Conservation (phyloP, 1,284 basidiomycete genomes). For the Cystobasidium slooffiae region DNA sequence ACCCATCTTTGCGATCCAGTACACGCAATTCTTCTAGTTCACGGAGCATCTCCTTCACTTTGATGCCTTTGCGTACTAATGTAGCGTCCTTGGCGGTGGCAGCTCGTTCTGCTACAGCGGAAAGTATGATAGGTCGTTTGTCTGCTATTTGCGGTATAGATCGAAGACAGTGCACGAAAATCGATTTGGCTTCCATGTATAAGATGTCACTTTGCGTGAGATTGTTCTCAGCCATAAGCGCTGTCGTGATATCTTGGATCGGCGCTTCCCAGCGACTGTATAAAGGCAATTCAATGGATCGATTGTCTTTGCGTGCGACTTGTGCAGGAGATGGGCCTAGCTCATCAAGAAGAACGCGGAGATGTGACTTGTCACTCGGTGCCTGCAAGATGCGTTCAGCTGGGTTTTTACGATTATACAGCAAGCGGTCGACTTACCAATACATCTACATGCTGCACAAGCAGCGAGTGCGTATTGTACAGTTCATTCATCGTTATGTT, state of each 20-base stretch:
- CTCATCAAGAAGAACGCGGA: conserved; percentile 94
- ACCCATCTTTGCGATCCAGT: conserved; percentile 80
- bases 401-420: not conserved
- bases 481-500: conserved; percentile 99
- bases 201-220: conserved; percentile 98
- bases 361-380: conserved; percentile 94
- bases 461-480: conserved; percentile 95
- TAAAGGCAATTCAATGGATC: conserved; percentile 85
- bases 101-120: conserved; percentile 88
- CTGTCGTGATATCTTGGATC: conserved; percentile 93
- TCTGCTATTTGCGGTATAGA: conserved; percentile 85
- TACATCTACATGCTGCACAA: conserved; percentile 91
- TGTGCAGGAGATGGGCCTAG: conserved; percentile 88
- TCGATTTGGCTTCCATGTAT: conserved; percentile 99
- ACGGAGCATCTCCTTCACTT: conserved; percentile 97
- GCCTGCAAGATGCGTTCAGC: conserved; percentile 64
- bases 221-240: conserved; percentile 87
- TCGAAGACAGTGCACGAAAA: conserved; percentile 95
- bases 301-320: conserved; percentile 96
- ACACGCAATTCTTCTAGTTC: conserved; percentile 91
- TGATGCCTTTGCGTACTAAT: conserved; percentile 94
- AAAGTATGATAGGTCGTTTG: conserved; percentile 84
- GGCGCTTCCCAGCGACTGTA: conserved; percentile 99
- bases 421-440: conserved; percentile 65
- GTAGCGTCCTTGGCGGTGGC: conserved; percentile 96